These are phyloP conservation scores for Zygnema circumcarinatum DNA, from an alignment of 139 green algal genomes.

Conservation along the genomic window DNA sequence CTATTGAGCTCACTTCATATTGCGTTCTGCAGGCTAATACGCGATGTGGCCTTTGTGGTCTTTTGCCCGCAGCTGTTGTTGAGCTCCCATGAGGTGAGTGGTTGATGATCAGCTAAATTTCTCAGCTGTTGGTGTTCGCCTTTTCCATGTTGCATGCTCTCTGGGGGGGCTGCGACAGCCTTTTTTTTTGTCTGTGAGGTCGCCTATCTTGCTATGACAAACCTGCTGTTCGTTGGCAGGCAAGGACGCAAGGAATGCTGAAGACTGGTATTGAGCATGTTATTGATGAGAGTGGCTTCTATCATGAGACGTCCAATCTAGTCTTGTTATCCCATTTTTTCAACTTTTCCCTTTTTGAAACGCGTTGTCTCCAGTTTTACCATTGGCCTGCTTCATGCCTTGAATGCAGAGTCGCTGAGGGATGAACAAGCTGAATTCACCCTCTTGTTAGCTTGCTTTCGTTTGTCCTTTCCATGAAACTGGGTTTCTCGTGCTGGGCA, in stretches of 20 bases:
- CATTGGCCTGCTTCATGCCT: not conserved
- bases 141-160: too few relatives aligned
- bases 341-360: not conserved
- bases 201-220: not conserved
- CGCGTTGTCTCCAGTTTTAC: not conserved
- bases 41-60: constrained; percentile 27
- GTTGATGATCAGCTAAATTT: not conserved
- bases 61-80: constrained; percentile 28
- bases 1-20: too few relatives aligned
- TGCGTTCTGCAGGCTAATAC: constrained; percentile 14
- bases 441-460: not conserved
- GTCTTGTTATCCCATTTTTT: not conserved
- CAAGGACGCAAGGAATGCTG: too few relatives aligned
- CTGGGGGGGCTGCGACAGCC: too few relatives aligned
- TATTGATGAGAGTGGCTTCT: too few relatives aligned
- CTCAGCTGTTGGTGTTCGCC: not conserved
- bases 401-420: not conserved
- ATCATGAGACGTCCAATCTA: too few relatives aligned
- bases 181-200: not conserved
- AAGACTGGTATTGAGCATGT: too few relatives aligned
- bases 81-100: constrained; percentile 1
- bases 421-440: not conserved
- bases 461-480: not conserved
- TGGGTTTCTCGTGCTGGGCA: not conserved
- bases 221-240: too few relatives aligned